Percentiles rank a stretch among this genome's conserved stretches.
phyloP scores from a whole-genome alignment of 2,329 filamentous ascomycete species.

The Pseudogymnoascus sp. region DNA sequence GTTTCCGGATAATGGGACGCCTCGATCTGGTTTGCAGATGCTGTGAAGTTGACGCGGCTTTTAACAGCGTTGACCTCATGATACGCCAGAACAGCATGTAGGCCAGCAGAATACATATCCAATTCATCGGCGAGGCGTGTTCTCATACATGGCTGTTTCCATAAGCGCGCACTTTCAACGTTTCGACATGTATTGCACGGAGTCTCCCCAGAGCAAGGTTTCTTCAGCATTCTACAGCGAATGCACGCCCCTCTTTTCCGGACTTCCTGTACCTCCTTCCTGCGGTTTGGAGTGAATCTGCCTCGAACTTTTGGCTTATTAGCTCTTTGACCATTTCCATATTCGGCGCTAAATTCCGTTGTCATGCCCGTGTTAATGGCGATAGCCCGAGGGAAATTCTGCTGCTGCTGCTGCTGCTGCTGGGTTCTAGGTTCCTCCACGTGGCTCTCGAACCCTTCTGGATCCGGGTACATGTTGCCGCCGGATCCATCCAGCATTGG shows the following conservation, averaged over 20 bases:
- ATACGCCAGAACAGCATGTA: conserved; percentile 54
- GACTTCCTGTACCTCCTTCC: conserved; percentile 57
- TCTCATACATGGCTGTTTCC: conserved; percentile 54
- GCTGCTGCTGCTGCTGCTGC: conserved; percentile 2
- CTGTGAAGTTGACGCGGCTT: conserved; percentile 39
- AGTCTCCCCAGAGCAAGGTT: conserved; percentile 55
- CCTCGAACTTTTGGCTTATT: conserved; percentile 41
- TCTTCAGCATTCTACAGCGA: conserved; percentile 55
- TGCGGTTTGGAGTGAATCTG: conserved; percentile 47
- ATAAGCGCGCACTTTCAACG: conserved; percentile 55
- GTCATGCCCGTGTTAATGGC: conserved; percentile 24
- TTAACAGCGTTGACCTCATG: conserved; percentile 49
- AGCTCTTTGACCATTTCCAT: conserved; percentile 25
- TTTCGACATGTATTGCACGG: conserved; percentile 56
- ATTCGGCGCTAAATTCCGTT: conserved; percentile 28
- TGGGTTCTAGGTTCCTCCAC: conserved; percentile 13
- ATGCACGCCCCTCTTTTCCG: conserved; percentile 58
- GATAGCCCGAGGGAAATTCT: conserved; percentile 18
- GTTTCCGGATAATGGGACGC: conserved; percentile 50
- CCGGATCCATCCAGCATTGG: conserved; percentile 23
- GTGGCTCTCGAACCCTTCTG: conserved; percentile 14
- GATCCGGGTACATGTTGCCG: conserved; percentile 19
- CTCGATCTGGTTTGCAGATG: conserved; percentile 38
- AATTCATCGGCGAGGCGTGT: conserved; percentile 53
- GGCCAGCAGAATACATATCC: conserved; percentile 53